Conservation (phyloP, 768 basidiomycete species). For the Serpula lacrymans region DNA sequence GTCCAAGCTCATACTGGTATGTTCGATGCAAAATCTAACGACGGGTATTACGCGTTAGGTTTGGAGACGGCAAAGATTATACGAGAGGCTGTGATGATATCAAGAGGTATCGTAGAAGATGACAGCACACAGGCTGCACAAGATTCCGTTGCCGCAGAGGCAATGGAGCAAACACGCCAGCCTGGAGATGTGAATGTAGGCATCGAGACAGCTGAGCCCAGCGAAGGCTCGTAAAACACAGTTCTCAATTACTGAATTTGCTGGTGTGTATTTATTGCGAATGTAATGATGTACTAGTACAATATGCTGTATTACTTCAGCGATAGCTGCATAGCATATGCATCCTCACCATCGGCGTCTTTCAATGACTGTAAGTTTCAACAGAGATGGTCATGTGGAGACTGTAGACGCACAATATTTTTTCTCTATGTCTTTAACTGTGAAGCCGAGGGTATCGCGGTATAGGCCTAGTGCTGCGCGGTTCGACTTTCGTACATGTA, state of each 20-base stretch:
- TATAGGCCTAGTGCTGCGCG: constrained; percentile 88
- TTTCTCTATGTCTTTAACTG: constrained; percentile 80
- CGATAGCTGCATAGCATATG: constrained; percentile 82
- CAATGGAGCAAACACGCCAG: constrained; percentile 8
- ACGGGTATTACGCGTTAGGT: constrained; percentile 88
- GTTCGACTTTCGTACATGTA: constrained; percentile 96
- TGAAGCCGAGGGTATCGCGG: constrained; percentile 86
- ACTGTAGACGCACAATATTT: constrained; percentile 74
- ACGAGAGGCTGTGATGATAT: constrained; percentile 47
- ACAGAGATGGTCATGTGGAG: constrained; percentile 10
- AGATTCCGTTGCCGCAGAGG: constrained; percentile 6
- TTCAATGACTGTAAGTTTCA: constrained; percentile 2
- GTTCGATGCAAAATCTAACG: constrained; percentile 79
- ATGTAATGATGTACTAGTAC: constrained; percentile 9
- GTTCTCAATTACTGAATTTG: constrained; percentile 1
- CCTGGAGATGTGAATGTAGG: no score
- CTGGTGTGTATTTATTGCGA: constrained; percentile 5
- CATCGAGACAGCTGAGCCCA: no score
- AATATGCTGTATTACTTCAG: constrained; percentile 34
- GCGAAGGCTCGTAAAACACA: no score
- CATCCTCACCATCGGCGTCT: constrained; percentile 97
- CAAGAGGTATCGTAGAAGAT: constrained; percentile 17
- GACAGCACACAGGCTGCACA: constrained; percentile 5
- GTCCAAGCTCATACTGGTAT: constrained; percentile 85
- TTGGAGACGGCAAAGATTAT: constrained; percentile 61